Evolutionary conservation across 2,329 filamentous ascomycete species (phyloP).

Genomic region (Paecilomyces sp.): DNA sequence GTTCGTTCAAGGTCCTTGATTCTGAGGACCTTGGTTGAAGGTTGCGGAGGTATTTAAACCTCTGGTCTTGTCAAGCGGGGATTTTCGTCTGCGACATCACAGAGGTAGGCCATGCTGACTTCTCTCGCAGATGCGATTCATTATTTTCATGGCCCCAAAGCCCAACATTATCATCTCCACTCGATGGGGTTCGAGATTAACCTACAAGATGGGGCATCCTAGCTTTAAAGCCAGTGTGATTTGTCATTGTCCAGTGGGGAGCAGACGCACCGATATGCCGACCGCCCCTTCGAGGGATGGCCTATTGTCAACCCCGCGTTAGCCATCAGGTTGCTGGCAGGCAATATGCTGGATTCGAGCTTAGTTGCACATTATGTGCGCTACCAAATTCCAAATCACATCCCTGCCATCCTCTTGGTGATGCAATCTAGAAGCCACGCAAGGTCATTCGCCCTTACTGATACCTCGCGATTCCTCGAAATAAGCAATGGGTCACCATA

Average conservation of each 20-base stretch:
- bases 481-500: too few relatives aligned
- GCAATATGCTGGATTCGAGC: background rate
- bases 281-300: background rate
- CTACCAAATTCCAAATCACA: too few relatives aligned
- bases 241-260: background rate
- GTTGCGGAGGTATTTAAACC: constrained; percentile 17
- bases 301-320: background rate
- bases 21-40: constrained; percentile 15
- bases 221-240: background rate
- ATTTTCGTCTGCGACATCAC: background rate
- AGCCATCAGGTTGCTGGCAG: background rate
- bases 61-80: background rate
- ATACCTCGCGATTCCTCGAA: too few relatives aligned
- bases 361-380: background rate
- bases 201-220: background rate
- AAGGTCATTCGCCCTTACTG: too few relatives aligned
- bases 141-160: background rate
- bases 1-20: constrained; percentile 19
- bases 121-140: background rate
- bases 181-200: background rate
- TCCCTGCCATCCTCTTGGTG: too few relatives aligned
- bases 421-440: too few relatives aligned
- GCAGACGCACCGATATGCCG: background rate
- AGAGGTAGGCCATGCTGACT: background rate
- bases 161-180: background rate